These are phyloP conservation scores for Echium plantagineum DNA, from an alignment of 257 asterid species.

Conservation along the genomic window DNA sequence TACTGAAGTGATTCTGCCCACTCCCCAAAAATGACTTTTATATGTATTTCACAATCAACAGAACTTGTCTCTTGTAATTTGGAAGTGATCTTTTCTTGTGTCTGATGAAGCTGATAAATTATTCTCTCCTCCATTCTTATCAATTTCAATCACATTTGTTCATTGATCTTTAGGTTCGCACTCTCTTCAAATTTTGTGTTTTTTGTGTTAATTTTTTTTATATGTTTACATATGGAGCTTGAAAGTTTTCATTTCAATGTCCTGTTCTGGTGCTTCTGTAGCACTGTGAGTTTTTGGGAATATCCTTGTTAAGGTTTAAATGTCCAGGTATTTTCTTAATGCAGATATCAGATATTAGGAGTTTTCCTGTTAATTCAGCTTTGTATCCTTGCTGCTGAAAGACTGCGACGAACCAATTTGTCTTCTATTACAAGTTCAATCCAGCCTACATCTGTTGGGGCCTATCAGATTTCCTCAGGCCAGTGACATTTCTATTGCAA, in stretches of 20 bases:
- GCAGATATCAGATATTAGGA: constrained; percentile 97
- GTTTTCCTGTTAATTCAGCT: constrained; percentile 92
- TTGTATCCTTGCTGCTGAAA: constrained; percentile 85
- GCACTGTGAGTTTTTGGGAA: too few relatives aligned
- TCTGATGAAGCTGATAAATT: neutral
- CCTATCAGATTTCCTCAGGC: constrained; percentile 73
- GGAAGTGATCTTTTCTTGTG: neutral
- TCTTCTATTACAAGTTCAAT: constrained; percentile 67
- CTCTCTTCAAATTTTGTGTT: neutral
- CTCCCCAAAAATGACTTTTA: neutral
- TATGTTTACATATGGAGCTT: neutral
- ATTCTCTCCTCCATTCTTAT: neutral
- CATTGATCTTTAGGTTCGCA: neutral
- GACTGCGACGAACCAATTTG: constrained; percentile 75
- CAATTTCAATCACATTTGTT: neutral
- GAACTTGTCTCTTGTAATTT: neutral
- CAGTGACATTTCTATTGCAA: constrained; percentile 5
- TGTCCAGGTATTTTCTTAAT: neutral
- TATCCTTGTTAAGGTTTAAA: too few relatives aligned
- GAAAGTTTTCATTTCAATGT: neutral
- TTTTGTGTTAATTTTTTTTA: too few relatives aligned
- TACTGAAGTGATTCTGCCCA: constrained; percentile 12
- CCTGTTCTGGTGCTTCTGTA: neutral
- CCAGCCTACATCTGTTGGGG: constrained; percentile 64
- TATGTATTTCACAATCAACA: neutral